Conservation (phyloP, 768 basidiomycete species). For the Pholiota conissans region DNA sequence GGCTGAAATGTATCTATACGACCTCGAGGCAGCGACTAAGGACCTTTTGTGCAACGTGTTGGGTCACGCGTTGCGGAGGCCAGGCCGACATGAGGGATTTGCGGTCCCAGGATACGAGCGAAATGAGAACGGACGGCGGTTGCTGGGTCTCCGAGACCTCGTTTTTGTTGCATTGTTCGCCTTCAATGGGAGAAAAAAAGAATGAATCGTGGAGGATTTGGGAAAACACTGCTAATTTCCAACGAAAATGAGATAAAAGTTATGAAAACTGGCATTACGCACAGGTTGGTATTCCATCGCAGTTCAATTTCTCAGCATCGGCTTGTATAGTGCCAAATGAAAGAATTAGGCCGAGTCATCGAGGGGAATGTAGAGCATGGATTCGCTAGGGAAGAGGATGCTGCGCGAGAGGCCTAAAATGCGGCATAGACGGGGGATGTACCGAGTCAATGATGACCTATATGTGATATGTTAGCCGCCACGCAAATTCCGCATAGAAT, state of each 20-base stretch:
- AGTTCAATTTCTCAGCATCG: not conserved
- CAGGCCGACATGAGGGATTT: constrained; percentile 23
- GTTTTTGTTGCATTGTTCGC: not conserved
- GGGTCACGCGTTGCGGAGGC: constrained; percentile 18
- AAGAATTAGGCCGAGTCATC: not conserved
- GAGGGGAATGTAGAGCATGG: not conserved
- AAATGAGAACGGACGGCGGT: constrained; percentile 3
- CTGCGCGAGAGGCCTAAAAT: not conserved
- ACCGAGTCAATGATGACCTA: not conserved
- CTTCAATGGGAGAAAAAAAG: not conserved
- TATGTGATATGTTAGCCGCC: not conserved
- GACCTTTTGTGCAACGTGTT: constrained; percentile 23
- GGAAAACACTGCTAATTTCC: not conserved
- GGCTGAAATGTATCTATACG: constrained; percentile 14
- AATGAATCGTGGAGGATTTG: not conserved
- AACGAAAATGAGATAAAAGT: not conserved
- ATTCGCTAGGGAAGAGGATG: not conserved
- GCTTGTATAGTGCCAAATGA: not conserved
- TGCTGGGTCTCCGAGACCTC: constrained; percentile 5
- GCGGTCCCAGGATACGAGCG: constrained; percentile 14
- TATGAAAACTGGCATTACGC: not conserved
- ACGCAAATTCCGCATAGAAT: not conserved
- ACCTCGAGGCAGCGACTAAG: constrained; percentile 27
- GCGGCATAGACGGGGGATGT: not conserved
- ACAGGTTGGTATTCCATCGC: not conserved